Evolutionary conservation across 2,329 filamentous ascomycete species (phyloP).

Genomic region (Epichloe aotearoae): DNA sequence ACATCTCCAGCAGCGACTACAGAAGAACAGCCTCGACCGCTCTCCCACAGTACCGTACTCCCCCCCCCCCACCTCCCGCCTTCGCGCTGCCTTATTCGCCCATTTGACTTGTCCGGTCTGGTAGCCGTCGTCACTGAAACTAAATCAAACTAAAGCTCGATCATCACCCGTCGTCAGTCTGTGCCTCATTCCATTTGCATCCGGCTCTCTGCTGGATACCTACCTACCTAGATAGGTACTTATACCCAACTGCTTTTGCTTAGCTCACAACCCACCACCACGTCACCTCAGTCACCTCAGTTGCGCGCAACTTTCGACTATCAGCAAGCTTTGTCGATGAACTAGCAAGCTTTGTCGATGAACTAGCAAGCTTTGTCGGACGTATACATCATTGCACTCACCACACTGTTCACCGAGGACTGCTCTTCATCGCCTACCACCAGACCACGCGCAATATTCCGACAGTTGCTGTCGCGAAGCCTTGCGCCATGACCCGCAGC

Average conservation of each 20-base stretch:
- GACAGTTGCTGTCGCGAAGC: not conserved
- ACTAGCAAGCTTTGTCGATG: not conserved
- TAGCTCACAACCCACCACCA: not conserved
- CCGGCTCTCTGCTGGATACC: too few relatives aligned
- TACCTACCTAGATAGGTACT: not conserved
- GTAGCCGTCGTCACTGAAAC: not conserved
- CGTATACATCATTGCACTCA: not conserved
- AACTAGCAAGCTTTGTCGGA: too few relatives aligned
- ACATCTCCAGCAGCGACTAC: too few relatives aligned
- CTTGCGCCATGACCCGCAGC: constrained; percentile 27
- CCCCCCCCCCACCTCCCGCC: not conserved
- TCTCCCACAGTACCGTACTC: too few relatives aligned
- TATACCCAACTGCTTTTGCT: not conserved
- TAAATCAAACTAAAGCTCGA: too few relatives aligned
- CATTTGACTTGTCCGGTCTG: not conserved
- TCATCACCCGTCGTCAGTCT: too few relatives aligned
- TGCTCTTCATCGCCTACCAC: not conserved
- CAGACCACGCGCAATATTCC: not conserved
- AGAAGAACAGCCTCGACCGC: too few relatives aligned
- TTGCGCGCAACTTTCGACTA: not conserved
- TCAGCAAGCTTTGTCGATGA: not conserved
- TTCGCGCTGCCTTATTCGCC: not conserved
- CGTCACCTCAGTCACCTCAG: not conserved
- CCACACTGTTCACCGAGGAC: not conserved
- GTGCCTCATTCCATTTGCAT: not conserved